Conservation (phyloP, 305 asterid species). For the Ajuga reptans region DNA sequence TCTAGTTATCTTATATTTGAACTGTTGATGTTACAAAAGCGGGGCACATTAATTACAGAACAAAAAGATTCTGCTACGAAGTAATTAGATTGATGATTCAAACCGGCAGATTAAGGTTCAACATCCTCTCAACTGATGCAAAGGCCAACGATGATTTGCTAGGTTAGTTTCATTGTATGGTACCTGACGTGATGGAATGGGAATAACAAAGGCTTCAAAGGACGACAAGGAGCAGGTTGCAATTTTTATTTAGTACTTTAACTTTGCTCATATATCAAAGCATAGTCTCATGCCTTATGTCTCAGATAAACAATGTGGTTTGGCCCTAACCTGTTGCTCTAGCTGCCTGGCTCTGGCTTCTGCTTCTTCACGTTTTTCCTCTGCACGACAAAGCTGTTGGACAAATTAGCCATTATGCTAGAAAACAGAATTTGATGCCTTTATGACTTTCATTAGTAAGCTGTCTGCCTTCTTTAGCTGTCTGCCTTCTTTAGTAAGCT, state of each 20-base stretch:
- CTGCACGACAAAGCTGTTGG: slow-evolving; percentile 77
- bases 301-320: slow-evolving; percentile 4
- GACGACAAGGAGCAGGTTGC: background rate
- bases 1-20: background rate
- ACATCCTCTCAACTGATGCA: background rate
- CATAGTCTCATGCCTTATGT: background rate
- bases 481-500: slow-evolving; percentile 1
- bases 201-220: background rate
- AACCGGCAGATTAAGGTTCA: slow-evolving; percentile 7
- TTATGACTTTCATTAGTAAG: background rate
- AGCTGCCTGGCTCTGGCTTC: slow-evolving; percentile 89
- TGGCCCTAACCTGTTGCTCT: slow-evolving; percentile 74
- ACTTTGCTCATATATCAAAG: background rate
- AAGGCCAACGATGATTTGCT: background rate
- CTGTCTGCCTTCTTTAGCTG: background rate
- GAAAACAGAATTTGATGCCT: slow-evolving; percentile 1
- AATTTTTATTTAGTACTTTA: background rate
- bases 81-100: slow-evolving; percentile 16
- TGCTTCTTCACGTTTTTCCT: slow-evolving; percentile 84
- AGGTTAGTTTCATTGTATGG: background rate
- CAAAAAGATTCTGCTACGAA: background rate
- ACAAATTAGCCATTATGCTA: slow-evolving; percentile 32
- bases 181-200: background rate
- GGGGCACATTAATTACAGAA: background rate
- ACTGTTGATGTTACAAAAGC: slow-evolving; percentile 14